Base-by-base conservation (phyloP, 2,329 filamentous ascomycete genomes). In the Magnaporthiopsis incrustans region DNA sequence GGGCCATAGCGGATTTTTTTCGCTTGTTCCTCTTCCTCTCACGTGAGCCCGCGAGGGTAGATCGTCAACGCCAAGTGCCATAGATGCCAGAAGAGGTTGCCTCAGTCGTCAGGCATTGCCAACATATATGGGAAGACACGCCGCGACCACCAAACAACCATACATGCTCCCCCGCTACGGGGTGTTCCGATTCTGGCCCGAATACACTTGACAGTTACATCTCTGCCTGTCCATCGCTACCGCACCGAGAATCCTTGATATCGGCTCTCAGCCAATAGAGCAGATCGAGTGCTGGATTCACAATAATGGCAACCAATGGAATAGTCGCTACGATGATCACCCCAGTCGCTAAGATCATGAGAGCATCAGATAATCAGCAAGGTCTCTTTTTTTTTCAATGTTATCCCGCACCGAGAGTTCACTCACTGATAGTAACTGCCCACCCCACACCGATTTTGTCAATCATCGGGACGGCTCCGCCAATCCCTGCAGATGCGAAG, bases 401-500 rank as follows among this genome's bases (percentile, higher is more conserved):
- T 4, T 12, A 1, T 38, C 14, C 4, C 30, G 14, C 12, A 12
- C 2, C 10, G 11, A 15, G 14, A 22, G 6, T 22, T 2, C 7
- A 25, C 61, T 63, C n/a, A 66, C 65, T 11, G 12, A 68, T 61
- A 11, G 65, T 66, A 35, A 67, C 64, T 1, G 65, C 60, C 26
- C 60, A 63, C 2, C 66, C 67, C 27, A 65, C 65, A 8, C 67
- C 67, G 38, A 68, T 65, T n/a, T 30, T 50, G 50, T 67, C 58
- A 33, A 67, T 64, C 27, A 68, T 22, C 10, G 64, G 50, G 26
- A 63, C 61, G 5, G 67, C 64, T 2, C 60, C 56, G 22, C 66
- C 67, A 30, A 59, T 66, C 30, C 66, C 63, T 1, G 32, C 65
- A 5, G 67, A 63, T 1, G 38, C 44, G 50, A 65, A 65, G 6